These are phyloP conservation scores for Penstemon eatonii DNA, from an alignment of 257 asterid species.

Conservation along the genomic window DNA sequence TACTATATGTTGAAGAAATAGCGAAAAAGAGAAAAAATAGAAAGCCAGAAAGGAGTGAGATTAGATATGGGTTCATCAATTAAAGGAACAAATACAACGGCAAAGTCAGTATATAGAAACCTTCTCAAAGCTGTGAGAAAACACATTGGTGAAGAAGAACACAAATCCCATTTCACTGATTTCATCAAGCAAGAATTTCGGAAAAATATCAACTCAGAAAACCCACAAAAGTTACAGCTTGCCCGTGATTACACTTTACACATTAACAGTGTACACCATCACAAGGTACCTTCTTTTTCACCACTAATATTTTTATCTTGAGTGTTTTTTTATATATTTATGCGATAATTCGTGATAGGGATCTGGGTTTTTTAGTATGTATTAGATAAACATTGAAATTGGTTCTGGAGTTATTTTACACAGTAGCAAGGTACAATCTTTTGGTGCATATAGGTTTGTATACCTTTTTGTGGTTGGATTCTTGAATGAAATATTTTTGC, in stretches of 20 bases:
- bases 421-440: no score
- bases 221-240: constrained; percentile 54
- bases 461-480: no score
- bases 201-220: constrained; percentile 22
- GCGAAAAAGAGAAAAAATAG: no score
- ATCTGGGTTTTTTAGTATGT: no score
- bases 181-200: constrained; percentile 71
- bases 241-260: constrained; percentile 65
- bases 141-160: constrained; percentile 64
- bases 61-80: constrained; percentile 44
- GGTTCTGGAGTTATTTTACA: no score
- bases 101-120: constrained; percentile 56
- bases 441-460: no score
- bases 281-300: constrained; percentile 51
- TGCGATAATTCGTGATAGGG: no score
- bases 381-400: no score
- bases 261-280: constrained; percentile 84
- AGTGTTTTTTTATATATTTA: neutral
- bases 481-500: no score
- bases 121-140: constrained; percentile 61
- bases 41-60: neutral
- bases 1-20: no score
- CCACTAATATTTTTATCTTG: neutral
- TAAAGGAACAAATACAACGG: constrained; percentile 32
- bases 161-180: constrained; percentile 60